Base-by-base conservation (phyloP, 2,329 filamentous ascomycete genomes). In the Penicillium sp. region DNA sequence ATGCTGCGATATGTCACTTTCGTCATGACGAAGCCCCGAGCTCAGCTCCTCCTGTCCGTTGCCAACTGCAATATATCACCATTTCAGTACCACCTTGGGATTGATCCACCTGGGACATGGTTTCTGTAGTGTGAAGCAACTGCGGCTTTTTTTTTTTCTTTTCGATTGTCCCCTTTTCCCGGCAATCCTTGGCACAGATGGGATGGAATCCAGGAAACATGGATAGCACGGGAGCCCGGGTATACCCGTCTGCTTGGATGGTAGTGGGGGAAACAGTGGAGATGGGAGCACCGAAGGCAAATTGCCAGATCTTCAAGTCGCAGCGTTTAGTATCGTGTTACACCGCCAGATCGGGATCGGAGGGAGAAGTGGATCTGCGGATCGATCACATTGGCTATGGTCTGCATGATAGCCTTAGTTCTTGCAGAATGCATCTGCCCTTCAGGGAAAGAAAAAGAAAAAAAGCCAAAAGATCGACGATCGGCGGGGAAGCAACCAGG, bases 1-100 rank as follows among this genome's bases (percentile, higher is more conserved):
- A 38, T 44, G 41, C 40, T 49, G 40, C 27, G 51, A 54, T 54
- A 45, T 54, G 49, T 54, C 51, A 54, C 47, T 52, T 53, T 42
- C 35, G 13, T 32, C 14, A 32, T 35, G 30, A 37, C 20, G 33
- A 44, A 41, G 41, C 9, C 39, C 42, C 35, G 45, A 39, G 44
- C 41, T 53, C 47, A 52, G 50, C 45, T 50, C 32, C 35, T 36
- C 31, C 33, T 22, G 28, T 30, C 35, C 35, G 29, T 37, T 40
- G 37, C 43, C 32, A 37, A 43, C 48, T 44, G 35, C 50, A 52
- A 45, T 50, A 45, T 41, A 46, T 32, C 36, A 27, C 26, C 34
- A 27, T 25, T 20, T 9, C 39, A 30, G 43, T 52, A 43, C 50
- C 41, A 50, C 44, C 40, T n/a, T n/a, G n/a, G n/a, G n/a, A n/a